phyloP scores from a whole-genome alignment of 2,329 filamentous ascomycete genomes.

The Aspergillus sp. region DNA sequence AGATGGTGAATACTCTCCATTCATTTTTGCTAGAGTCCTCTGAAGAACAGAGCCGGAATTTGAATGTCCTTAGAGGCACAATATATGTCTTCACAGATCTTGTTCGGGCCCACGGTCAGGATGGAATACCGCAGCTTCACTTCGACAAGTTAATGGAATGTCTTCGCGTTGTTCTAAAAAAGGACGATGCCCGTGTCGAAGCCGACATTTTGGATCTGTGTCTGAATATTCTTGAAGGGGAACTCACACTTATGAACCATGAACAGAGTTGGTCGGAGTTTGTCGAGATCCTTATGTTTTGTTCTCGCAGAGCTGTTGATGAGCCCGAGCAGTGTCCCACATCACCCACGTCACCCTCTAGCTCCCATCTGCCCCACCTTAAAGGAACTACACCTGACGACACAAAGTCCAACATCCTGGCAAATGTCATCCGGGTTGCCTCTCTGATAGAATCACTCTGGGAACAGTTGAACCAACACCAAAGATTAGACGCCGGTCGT shows the following conservation, averaged over 20 bases:
- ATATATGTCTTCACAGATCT: conserved; percentile 39
- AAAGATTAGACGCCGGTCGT: conserved; percentile 29
- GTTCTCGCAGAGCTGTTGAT: conserved; percentile 29
- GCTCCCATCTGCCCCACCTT: conserved; percentile 16
- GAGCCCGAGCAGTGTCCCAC: conserved; percentile 17
- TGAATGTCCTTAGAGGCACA: conserved; percentile 36
- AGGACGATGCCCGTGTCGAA: conserved; percentile 34
- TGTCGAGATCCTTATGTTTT: conserved; percentile 28
- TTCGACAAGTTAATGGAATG: conserved; percentile 34
- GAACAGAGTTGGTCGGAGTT: conserved; percentile 29
- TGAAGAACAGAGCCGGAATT: conserved; percentile 29
- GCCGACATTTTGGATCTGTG: conserved; percentile 38
- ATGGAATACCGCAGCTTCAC: conserved; percentile 32
- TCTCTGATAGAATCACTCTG: conserved; percentile 32
- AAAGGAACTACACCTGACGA: conserved; percentile 29
- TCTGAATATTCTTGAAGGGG: conserved; percentile 35
- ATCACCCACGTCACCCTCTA: conserved; percentile 16
- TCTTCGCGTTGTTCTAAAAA: conserved; percentile 27
- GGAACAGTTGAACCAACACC: conserved; percentile 30
- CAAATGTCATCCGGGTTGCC: conserved; percentile 33
- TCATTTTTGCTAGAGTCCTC: conserved; percentile 30
- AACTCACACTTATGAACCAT: conserved; percentile 27
- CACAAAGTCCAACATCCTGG: conserved; percentile 31
- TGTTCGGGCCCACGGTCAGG: conserved; percentile 34
- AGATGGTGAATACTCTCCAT: conserved; percentile 35